Evolutionary conservation across 768 basidiomycete species (phyloP), one percentile per base, ranked within the genome.

Genomic region (Jaapia argillacea): DNA sequence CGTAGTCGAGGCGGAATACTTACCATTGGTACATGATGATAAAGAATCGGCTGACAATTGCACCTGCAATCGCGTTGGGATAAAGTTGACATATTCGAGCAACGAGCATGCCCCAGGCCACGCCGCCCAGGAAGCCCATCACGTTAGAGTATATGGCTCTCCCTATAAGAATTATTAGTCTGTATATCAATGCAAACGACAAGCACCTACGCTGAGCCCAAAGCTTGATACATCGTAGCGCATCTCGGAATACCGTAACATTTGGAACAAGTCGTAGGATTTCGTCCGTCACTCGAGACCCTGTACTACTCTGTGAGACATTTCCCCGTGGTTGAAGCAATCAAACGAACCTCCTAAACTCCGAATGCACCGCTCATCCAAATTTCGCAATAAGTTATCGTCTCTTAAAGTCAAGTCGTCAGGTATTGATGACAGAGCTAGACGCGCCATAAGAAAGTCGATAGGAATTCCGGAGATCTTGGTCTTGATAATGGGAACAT

Each of bases 51-150:
- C 90, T 92, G 59, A 99, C 91, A 51, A 99, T 92, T 3, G 88
- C 89, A 13, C 92, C 91, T 10, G 93, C 90, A 46, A 81, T 80
- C 5, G 91, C 93, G 48, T 83, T 96, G 24, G 96, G 96, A 61
- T 98, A 99, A 43, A 99, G 66, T 57, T 99, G 96, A 66, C 96
- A 99, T 73, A 98, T 92, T 62, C 96, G 82, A 41, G 96, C 96
- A n/a, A 97, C 93, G 31, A 98, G 77, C 71, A 98, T 86, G 3
- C 94, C 89, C 96, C 96, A 99, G 23, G 93, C 94, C 2, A 98
- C 94, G 56, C 96, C 96, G 45, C 96, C 96, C 24, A 94, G 75
- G 62, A 98, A 99, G 16, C 94, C 96, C 54, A 91, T 91, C 7
- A 97, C 90, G 60, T 99, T 99, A 1, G 92, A 94, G 63, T 97